Conservation (phyloP, 306 rosid species). For the Rubus idaeus region DNA sequence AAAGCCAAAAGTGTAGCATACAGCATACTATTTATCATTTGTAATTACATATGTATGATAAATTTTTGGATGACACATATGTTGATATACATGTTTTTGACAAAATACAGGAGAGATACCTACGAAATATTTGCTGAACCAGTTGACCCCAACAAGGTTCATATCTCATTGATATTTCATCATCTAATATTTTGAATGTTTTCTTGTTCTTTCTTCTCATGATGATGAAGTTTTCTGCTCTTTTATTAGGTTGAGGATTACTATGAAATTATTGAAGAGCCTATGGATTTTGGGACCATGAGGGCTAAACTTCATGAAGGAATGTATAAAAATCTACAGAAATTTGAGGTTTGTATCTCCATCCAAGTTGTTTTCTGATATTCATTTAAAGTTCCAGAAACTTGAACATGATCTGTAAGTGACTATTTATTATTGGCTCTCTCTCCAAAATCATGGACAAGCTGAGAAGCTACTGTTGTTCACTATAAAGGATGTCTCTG, state of each 20-base stretch:
- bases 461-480: background rate
- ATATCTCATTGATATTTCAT: conserved; percentile 1
- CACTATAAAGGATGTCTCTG: background rate
- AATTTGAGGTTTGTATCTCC: conserved; percentile 53
- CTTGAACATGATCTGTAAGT: no score
- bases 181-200: background rate
- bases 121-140: conserved; percentile 77
- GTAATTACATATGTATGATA: background rate
- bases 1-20: background rate
- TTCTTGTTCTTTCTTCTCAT: background rate
- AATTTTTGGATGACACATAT: background rate
- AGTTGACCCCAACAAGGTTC: conserved; percentile 63
- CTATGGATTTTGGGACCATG: conserved; percentile 86
- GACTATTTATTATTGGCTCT: background rate
- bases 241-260: conserved; percentile 58
- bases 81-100: conserved; percentile 11
- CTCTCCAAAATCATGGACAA: background rate
- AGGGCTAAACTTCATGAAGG: conserved; percentile 79
- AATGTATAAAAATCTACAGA: conserved; percentile 50
- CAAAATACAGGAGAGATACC: conserved; percentile 51
- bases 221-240: conserved; percentile 18
- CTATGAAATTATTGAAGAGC: conserved; percentile 50
- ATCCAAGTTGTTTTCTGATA: background rate
- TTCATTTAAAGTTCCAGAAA: no score
- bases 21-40: background rate